Base-by-base conservation (phyloP, 1,284 basidiomycete genomes). In the Naganishia albida region DNA sequence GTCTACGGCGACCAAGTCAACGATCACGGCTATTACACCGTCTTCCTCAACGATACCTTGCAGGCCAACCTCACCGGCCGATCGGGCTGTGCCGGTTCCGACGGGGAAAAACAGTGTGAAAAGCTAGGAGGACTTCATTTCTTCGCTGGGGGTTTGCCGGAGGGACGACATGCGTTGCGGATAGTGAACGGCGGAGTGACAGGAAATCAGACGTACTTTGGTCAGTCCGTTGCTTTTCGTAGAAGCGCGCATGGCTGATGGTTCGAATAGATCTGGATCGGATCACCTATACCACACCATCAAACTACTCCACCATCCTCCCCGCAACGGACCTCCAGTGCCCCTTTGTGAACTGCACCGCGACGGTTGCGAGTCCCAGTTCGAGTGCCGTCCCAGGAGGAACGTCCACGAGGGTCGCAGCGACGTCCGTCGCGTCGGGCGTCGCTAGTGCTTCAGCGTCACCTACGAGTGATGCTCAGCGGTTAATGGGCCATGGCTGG, bases 1-100 rank as follows among this genome's bases (percentile, higher is more conserved):
- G 64, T 81, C 50, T 80, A 75, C 68, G 80, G 80, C 23, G 80
- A 81, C 65, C 75, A 79, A 65, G 78, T 79, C 49, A 77, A 80
- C 67, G 80, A 81, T 65, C 78, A 81, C 69, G 79, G 79, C 30
- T 56, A 57, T 44, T 81, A 74, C 69, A 68, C 74, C 1, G 70
- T 78, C 42, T 75, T 71, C 62, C 56, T 80, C 63, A 77, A 81
- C 69, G 73, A 69, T 42, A 71, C 69, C 1, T 57, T 67, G 0
- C 67, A 68, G 12, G 72, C 69, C 0, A 74, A 73, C 25, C 65
- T 70, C 50, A 74, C 70, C 38, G 77, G 74, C 3, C 71, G 77
- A 52, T 76, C 74, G 2, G 78, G 77, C 8, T 80, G 80, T 48
- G 74, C 72, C 0, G 74, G 73, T 4, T 74, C 69, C 39, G 75